A percentile compares a stretch with the other conserved stretches of the same genome.
phyloP scores from a whole-genome alignment of 2,329 filamentous ascomycete genomes.

The Penicillium hesseltinei region DNA sequence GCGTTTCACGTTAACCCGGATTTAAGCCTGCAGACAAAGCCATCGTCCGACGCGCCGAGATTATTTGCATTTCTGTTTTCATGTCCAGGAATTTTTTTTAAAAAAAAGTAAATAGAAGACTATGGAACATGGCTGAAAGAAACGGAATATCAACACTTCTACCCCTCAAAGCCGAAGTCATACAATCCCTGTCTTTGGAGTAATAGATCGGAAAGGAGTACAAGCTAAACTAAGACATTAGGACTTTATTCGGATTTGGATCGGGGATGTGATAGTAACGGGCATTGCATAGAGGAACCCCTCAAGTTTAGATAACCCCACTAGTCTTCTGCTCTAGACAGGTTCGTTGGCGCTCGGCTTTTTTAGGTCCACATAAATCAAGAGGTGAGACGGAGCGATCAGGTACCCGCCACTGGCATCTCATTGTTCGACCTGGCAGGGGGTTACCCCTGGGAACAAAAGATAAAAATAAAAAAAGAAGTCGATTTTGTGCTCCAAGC shows the following conservation, averaged over 20 bases:
- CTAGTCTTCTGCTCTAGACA: not conserved
- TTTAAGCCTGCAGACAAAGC: not conserved
- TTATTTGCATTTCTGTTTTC: not conserved
- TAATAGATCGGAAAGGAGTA: not conserved
- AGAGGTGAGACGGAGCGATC: not conserved
- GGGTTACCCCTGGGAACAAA: not conserved
- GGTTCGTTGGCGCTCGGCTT: not conserved
- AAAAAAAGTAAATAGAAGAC: too few species aligned
- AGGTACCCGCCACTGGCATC: not conserved
- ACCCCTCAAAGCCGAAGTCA: not conserved
- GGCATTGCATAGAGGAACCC: not conserved
- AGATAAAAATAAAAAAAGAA: not conserved
- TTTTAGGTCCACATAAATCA: not conserved
- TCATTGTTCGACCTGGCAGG: not conserved
- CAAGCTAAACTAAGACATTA: not conserved
- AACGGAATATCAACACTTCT: not conserved
- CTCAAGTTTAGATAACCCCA: not conserved
- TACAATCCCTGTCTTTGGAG: not conserved
- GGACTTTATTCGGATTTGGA: not conserved
- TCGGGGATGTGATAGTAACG: not conserved
- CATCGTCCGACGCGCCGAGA: not conserved
- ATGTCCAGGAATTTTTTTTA: not conserved
- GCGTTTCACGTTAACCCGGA: conserved; percentile 1
- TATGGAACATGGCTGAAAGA: not conserved
- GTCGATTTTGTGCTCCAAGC: not conserved